Percentiles rank a stretch among this genome's conserved stretches.
Conservation (phyloP, 129 eudicot species). For the Escallonia rubra region DNA sequence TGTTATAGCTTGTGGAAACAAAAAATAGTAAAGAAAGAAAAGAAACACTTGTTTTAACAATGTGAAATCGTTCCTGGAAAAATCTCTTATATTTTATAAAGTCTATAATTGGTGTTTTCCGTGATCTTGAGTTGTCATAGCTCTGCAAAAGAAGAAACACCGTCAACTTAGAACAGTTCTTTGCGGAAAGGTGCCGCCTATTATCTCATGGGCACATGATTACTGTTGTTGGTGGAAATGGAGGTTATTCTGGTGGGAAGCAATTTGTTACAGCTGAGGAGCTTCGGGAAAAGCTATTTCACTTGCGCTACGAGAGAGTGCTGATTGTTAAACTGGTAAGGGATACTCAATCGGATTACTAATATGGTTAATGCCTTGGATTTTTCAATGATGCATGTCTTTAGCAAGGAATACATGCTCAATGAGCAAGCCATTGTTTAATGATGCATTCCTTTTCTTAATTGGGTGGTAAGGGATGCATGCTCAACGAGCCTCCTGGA, state of each 20-base stretch:
- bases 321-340: conserved; percentile 90
- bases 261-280: conserved; percentile 96
- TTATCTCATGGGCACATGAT: conserved; percentile 97
- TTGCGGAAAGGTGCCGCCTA: conserved; percentile 84
- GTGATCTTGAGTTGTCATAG: too few relatives aligned
- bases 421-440: too few relatives aligned
- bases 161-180: conserved; percentile 70
- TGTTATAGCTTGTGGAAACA: too few relatives aligned
- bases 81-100: too few relatives aligned
- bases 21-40: too few relatives aligned
- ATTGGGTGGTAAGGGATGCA: too few relatives aligned
- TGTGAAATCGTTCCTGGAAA: too few relatives aligned
- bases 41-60: too few relatives aligned
- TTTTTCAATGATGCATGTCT: neutral
- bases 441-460: too few relatives aligned
- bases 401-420: too few relatives aligned
- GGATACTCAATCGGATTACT: neutral
- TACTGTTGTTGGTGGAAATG: conserved; percentile 97
- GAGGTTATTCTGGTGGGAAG: conserved; percentile 96
- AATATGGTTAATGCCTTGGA: neutral
- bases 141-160: conserved; percentile 89
- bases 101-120: too few relatives aligned
- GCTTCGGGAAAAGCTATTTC: conserved; percentile 86
- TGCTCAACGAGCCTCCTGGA: too few relatives aligned
- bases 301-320: conserved; percentile 81